Percentiles rank a stretch among this genome's conserved stretches.
Conservation (phyloP, 768 basidiomycete species). For the Coprinellus aureogranulatus region DNA sequence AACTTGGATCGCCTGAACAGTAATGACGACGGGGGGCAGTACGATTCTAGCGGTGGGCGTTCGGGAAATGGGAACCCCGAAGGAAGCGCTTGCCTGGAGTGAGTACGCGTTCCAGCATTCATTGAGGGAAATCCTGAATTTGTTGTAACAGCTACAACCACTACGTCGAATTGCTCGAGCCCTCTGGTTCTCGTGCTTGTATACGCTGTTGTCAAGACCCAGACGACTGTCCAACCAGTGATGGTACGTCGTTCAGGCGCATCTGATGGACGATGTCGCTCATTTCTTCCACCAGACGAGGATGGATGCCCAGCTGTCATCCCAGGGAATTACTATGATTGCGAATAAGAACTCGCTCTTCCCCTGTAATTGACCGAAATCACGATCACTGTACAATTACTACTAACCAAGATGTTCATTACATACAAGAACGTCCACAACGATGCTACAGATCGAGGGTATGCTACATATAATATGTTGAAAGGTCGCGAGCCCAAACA, state of each 20-base stretch:
- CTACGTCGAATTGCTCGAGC: constrained; percentile 60
- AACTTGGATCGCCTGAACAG: constrained; percentile 44
- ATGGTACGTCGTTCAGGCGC: constrained; percentile 30
- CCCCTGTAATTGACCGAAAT: constrained; percentile 40
- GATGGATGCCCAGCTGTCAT: constrained; percentile 53
- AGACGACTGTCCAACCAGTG: constrained; percentile 51
- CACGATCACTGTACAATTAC: no score
- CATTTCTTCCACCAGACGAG: constrained; percentile 40
- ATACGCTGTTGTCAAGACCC: constrained; percentile 57
- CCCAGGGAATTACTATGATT: constrained; percentile 53
- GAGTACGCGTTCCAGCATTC: constrained; percentile 12
- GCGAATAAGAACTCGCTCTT: no score
- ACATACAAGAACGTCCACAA: no score
- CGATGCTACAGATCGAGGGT: no score
- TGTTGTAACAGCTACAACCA: constrained; percentile 44
- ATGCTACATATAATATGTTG: no score
- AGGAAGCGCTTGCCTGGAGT: constrained; percentile 53
- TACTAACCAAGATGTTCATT: no score
- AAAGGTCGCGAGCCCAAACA: no score
- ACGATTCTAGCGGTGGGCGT: constrained; percentile 55
- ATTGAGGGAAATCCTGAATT: constrained; percentile 9
- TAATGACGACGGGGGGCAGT: constrained; percentile 52
- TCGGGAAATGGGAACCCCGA: constrained; percentile 51
- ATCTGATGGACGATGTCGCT: not conserved
- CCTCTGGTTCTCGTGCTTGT: constrained; percentile 48